A percentile compares a stretch with the other conserved stretches of the same genome.
Conservation (phyloP, 2,329 filamentous ascomycete species). For the Aureobasidium uvarum region DNA sequence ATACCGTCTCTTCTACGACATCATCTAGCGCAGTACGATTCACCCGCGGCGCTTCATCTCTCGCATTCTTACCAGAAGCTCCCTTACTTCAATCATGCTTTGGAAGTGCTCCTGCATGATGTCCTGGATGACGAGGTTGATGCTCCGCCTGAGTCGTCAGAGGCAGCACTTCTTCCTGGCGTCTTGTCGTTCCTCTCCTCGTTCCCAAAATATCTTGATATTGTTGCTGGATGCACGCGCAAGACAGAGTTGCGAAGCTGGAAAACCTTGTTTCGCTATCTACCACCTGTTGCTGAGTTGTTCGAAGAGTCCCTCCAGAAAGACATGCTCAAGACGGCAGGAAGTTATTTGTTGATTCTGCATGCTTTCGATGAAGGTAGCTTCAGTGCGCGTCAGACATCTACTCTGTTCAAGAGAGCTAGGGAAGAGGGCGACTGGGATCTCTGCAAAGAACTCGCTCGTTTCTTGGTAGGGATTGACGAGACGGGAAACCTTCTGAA, state of each 20-base stretch:
- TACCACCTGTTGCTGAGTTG: conserved; percentile 84
- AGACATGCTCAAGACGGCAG: conserved; percentile 88
- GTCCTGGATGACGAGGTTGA: conserved; percentile 95
- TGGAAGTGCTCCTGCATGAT: conserved; percentile 89
- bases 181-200: conserved; percentile 55
- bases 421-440: conserved; percentile 90
- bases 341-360: conserved; percentile 91
- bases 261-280: conserved; percentile 87
- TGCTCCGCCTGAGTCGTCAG: conserved; percentile 46
- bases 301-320: conserved; percentile 89
- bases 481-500: conserved; percentile 76
- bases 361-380: conserved; percentile 64
- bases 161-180: conserved; percentile 52
- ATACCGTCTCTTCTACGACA: conserved; percentile 82
- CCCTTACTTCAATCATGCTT: conserved; percentile 87
- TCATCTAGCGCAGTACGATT: conserved; percentile 71
- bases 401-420: conserved; percentile 75
- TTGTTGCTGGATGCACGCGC: conserved; percentile 92
- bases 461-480: conserved; percentile 93
- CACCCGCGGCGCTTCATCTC: conserved; percentile 75
- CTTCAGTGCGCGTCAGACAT: conserved; percentile 63
- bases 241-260: conserved; percentile 96
- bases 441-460: conserved; percentile 86
- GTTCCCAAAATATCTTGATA: conserved; percentile 80
- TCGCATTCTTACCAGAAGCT: conserved; percentile 83